These are phyloP conservation scores for Gonium pectorale DNA, from an alignment of 139 green algal genomes.

Conservation along the genomic window DNA sequence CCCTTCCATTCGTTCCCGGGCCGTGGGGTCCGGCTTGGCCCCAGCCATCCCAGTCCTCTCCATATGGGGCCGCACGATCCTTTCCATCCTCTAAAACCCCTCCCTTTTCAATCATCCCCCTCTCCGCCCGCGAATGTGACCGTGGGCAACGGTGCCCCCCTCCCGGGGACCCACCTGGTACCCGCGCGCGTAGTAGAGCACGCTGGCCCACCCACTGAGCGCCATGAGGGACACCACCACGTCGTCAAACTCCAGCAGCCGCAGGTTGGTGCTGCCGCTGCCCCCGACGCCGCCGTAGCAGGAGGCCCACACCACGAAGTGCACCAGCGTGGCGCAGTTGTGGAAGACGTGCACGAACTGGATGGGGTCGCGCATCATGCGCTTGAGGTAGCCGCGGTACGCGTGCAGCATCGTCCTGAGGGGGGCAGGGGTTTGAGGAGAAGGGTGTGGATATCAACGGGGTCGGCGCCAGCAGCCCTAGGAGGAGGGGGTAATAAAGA, in stretches of 20 bases:
- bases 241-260: slow-evolving; percentile 65
- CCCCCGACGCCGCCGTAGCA: slow-evolving; percentile 53
- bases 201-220: slow-evolving; percentile 60
- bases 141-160: too few relatives aligned
- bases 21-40: too few relatives aligned
- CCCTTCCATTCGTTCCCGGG: too few relatives aligned
- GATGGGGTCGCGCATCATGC: slow-evolving; percentile 65
- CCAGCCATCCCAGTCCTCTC: too few relatives aligned
- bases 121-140: too few relatives aligned
- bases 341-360: slow-evolving; percentile 63
- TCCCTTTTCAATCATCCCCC: too few relatives aligned
- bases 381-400: slow-evolving; percentile 49
- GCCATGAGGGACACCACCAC: slow-evolving; percentile 64
- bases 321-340: slow-evolving; percentile 56
- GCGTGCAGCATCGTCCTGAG: slow-evolving; percentile 47
- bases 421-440: too few relatives aligned
- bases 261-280: slow-evolving; percentile 3
- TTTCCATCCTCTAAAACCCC: too few relatives aligned
- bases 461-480: too few relatives aligned
- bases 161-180: slow-evolving; percentile 17
- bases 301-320: slow-evolving; percentile 67
- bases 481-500: too few relatives aligned
- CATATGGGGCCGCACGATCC: too few relatives aligned
- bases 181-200: slow-evolving; percentile 60
- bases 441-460: too few relatives aligned